Percentiles rank a stretch among this genome's conserved stretches.
phyloP scores from a whole-genome alignment of 495 filamentous ascomycete genomes.

The Pyronema domesticum region DNA sequence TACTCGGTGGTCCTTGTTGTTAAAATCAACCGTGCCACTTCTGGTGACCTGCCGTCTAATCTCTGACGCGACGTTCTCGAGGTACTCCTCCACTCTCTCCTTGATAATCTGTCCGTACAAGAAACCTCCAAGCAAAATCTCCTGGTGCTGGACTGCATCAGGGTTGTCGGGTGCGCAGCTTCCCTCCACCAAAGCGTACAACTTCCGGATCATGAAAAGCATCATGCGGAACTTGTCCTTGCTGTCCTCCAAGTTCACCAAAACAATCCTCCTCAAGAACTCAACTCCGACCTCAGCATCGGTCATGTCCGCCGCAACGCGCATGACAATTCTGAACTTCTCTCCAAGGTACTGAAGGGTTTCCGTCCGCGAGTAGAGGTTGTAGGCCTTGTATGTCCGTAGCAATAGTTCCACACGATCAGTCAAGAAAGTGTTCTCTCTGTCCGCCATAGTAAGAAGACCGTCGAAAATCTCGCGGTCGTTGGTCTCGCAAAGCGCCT shows the following conservation, averaged over 20 bases:
- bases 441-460: slow-evolving; percentile 57
- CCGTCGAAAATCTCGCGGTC: slow-evolving; percentile 90
- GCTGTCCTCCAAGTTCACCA: slow-evolving; percentile 73
- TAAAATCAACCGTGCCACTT: slow-evolving; percentile 14
- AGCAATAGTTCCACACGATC: slow-evolving; percentile 85
- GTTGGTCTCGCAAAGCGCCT: slow-evolving; percentile 87
- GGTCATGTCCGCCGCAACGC: slow-evolving; percentile 57
- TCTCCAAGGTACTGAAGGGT: slow-evolving; percentile 70
- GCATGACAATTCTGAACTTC: slow-evolving; percentile 74
- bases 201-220: slow-evolving; percentile 87
- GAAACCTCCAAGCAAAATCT: slow-evolving; percentile 80
- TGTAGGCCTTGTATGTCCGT: slow-evolving; percentile 80
- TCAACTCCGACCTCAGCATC: slow-evolving; percentile 78
- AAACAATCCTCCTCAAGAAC: slow-evolving; percentile 72
- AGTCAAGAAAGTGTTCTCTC: slow-evolving; percentile 78
- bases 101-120: slow-evolving; percentile 91
- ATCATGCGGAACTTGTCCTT: slow-evolving; percentile 83
- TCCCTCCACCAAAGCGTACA: slow-evolving; percentile 79
- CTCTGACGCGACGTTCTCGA: slow-evolving; percentile 56
- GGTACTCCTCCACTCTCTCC: slow-evolving; percentile 77
- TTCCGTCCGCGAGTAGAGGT: slow-evolving; percentile 55
- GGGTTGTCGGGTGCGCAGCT: slow-evolving; percentile 89
- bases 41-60: slow-evolving; percentile 30
- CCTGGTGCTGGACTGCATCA: slow-evolving; percentile 86
- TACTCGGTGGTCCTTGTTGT: slow-evolving; percentile 56